Conservation (phyloP, 176 grass and related monocot genomes). For the Aegilops umbellulata region DNA sequence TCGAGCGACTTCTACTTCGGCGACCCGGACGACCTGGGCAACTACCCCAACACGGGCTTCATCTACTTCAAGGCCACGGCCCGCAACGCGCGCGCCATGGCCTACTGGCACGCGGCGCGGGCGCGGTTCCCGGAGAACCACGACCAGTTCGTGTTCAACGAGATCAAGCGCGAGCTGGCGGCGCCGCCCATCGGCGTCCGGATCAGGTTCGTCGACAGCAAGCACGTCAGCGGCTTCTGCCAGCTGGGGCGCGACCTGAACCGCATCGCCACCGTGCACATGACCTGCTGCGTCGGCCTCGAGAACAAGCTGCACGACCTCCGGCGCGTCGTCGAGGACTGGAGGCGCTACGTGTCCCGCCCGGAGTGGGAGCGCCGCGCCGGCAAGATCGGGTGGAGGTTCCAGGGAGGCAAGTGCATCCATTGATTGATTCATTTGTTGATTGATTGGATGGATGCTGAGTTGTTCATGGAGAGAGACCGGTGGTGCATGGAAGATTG, state of each 20-base stretch:
- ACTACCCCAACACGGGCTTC: conserved; percentile 87
- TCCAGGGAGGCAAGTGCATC: conserved; percentile 67
- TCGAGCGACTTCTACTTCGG: conserved; percentile 92
- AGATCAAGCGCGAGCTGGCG: conserved; percentile 72
- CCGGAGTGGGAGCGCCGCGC: conserved; percentile 51
- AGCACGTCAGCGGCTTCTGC: conserved; percentile 61
- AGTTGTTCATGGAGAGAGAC: background rate
- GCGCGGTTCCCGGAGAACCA: conserved; percentile 48
- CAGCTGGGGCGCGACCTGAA: conserved; percentile 67
- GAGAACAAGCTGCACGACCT: conserved; percentile 67
- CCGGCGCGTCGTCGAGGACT: conserved; percentile 46
- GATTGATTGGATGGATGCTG: background rate
- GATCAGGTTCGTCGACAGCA: conserved; percentile 76
- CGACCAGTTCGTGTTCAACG: conserved; percentile 84
- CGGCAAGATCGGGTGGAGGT: conserved; percentile 57
- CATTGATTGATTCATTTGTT: conserved; percentile 25
- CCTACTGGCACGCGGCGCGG: conserved; percentile 72
- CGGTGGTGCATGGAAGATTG: background rate
- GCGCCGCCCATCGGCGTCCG: conserved; percentile 33
- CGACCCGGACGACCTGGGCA: conserved; percentile 61
- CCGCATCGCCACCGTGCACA: conserved; percentile 71
- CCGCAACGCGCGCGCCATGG: conserved; percentile 57
- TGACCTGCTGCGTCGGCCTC: conserved; percentile 77
- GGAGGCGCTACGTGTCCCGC: conserved; percentile 52
- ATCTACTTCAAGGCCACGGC: conserved; percentile 76